These are phyloP conservation scores for Lippia alba DNA, from an alignment of 305 asterid species.

Conservation along the genomic window DNA sequence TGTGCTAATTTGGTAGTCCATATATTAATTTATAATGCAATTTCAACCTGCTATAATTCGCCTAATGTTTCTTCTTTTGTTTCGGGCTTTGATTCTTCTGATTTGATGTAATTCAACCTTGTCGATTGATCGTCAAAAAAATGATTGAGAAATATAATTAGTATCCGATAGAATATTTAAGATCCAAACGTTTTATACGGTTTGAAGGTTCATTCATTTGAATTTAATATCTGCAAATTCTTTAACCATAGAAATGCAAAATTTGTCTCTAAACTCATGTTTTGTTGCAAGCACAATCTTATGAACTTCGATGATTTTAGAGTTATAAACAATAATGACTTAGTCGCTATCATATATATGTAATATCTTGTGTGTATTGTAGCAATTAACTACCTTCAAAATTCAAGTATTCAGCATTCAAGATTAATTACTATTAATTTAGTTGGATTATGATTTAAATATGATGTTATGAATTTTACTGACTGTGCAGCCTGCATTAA, in stretches of 20 bases:
- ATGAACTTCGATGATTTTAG: slow-evolving; percentile 50
- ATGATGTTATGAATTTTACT: not conserved
- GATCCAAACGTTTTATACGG: not conserved
- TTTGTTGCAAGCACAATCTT: slow-evolving; percentile 39
- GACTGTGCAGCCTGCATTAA: slow-evolving; percentile 55
- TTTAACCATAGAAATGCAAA: not conserved
- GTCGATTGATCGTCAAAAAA: too few species aligned
- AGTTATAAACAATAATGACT: slow-evolving; percentile 35
- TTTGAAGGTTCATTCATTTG: not conserved
- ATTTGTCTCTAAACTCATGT: slow-evolving; percentile 51
- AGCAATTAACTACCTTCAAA: slow-evolving; percentile 6
- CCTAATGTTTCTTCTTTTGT: too few species aligned
- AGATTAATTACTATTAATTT: not conserved
- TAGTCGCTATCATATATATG: slow-evolving; percentile 36
- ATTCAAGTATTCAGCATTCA: slow-evolving; percentile 34
- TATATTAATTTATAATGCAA: too few species aligned
- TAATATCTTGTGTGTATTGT: too few species aligned
- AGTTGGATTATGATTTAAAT: not conserved
- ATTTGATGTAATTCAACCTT: too few species aligned
- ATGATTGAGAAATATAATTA: too few species aligned
- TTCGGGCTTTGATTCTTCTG: too few species aligned
- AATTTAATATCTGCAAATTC: not conserved
- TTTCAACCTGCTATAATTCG: too few species aligned
- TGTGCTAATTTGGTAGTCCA: too few species aligned
- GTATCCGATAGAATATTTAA: too few species aligned